Evolutionary conservation across 2,329 filamentous ascomycete species (phyloP).

Genomic region (Monosporascus sp.): DNA sequence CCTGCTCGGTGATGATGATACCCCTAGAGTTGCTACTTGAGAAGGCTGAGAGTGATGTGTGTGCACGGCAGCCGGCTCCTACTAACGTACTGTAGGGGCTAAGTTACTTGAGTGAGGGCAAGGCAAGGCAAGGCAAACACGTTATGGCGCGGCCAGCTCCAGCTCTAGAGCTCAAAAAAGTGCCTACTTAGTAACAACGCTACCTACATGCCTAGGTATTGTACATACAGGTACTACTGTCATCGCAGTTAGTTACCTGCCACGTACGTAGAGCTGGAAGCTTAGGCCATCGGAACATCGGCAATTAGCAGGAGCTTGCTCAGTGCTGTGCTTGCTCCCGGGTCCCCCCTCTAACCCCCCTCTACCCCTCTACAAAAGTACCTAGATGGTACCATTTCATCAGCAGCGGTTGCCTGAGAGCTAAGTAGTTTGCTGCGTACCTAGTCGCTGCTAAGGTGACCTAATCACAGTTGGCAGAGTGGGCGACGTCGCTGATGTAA

Average conservation of each 20-base stretch:
- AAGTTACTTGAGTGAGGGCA: background rate
- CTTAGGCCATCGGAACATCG: background rate
- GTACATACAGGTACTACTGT: no score
- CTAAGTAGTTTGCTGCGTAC: background rate
- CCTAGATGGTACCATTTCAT: background rate
- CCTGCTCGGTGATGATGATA: background rate
- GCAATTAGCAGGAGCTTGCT: background rate
- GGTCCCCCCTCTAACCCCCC: background rate
- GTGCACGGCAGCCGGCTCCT: slow-evolving; percentile 6
- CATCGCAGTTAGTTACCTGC: no score
- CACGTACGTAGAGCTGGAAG: background rate
- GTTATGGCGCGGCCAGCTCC: slow-evolving; percentile 27
- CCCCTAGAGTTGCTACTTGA: background rate
- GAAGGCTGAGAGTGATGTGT: background rate
- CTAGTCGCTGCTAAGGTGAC: no score
- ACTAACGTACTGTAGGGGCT: background rate
- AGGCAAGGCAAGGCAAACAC: slow-evolving; percentile 33
- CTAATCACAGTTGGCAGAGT: background rate
- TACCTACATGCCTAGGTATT: background rate
- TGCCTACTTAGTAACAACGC: background rate
- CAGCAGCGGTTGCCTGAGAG: slow-evolving; percentile 9
- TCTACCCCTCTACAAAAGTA: no score
- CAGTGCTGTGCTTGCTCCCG: background rate
- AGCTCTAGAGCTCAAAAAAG: slow-evolving; percentile 16
- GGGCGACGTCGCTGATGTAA: background rate